Evolutionary conservation across 352 stramenopile species (phyloP).

Genomic region (Globisporangium radiosum): DNA sequence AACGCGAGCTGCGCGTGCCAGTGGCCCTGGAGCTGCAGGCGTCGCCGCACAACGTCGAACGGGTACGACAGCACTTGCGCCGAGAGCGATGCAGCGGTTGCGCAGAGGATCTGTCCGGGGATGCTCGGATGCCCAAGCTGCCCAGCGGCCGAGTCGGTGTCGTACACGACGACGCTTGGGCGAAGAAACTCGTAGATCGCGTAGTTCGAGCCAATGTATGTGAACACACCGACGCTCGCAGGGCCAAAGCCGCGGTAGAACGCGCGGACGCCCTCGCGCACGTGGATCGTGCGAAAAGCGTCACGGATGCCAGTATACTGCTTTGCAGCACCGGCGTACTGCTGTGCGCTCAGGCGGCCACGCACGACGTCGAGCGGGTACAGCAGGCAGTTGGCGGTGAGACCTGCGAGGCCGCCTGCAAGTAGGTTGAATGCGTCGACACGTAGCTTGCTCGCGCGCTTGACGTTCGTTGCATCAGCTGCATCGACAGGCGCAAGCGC

Average conservation of each 20-base stretch:
- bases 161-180: slow-evolving; percentile 73
- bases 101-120: slow-evolving; percentile 72
- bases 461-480: not conserved
- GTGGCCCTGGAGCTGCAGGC: slow-evolving; percentile 65
- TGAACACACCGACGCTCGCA: slow-evolving; percentile 66
- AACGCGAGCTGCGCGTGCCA: slow-evolving; percentile 63
- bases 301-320: slow-evolving; percentile 45
- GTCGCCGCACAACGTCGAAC: slow-evolving; percentile 73
- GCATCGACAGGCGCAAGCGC: slow-evolving; percentile 2
- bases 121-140: slow-evolving; percentile 62
- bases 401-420: slow-evolving; percentile 51
- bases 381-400: slow-evolving; percentile 63
- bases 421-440: slow-evolving; percentile 52
- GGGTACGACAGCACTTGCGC: slow-evolving; percentile 76
- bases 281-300: slow-evolving; percentile 43
- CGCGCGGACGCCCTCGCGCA: slow-evolving; percentile 36
- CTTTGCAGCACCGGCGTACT: slow-evolving; percentile 39
- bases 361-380: slow-evolving; percentile 79
- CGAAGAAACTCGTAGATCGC: slow-evolving; percentile 81
- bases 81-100: slow-evolving; percentile 53
- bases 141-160: slow-evolving; percentile 44
- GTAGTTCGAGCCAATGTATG: slow-evolving; percentile 83
- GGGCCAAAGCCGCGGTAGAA: slow-evolving; percentile 74
- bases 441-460: slow-evolving; percentile 15
- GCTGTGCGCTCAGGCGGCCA: slow-evolving; percentile 62